phyloP scores from a whole-genome alignment of 352 stramenopile species.

The Phytophthora constricta region DNA sequence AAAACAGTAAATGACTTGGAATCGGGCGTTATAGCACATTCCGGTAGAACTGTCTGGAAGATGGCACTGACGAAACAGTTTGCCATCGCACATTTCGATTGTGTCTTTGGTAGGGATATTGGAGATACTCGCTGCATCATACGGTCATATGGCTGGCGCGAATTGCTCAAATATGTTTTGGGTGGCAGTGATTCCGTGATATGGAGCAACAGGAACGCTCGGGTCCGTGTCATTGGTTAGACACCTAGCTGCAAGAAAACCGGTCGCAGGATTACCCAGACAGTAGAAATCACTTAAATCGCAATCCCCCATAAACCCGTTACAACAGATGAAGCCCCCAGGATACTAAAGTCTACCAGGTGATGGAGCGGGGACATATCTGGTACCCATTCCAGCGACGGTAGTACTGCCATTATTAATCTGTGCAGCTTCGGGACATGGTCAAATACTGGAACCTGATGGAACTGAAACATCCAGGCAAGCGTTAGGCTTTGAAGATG shows the following conservation, averaged over 20 bases:
- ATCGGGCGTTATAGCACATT: not conserved
- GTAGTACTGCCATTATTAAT: conserved; percentile 3
- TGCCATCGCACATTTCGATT: conserved; percentile 19
- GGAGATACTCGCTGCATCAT: not conserved
- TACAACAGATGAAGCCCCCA: conserved; percentile 18
- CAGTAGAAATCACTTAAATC: conserved; percentile 19
- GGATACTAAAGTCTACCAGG: conserved; percentile 12
- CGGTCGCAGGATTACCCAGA: not conserved
- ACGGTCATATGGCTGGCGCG: not conserved
- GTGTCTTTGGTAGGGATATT: not conserved
- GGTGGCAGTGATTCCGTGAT: not conserved
- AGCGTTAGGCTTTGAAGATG: conserved; percentile 17
- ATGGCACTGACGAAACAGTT: conserved; percentile 22
- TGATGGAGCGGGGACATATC: conserved; percentile 14
- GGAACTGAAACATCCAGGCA: conserved; percentile 18
- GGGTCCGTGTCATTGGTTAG: not conserved
- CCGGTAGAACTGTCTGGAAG: not conserved
- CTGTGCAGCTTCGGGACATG: conserved; percentile 1
- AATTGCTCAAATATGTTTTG: not conserved
- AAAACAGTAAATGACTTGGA: conserved; percentile 24
- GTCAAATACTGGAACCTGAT: conserved; percentile 9
- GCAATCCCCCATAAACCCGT: conserved; percentile 18
- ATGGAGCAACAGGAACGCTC: not conserved
- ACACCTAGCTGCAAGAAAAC: conserved; percentile 6
- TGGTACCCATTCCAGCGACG: conserved; percentile 11